Evolutionary conservation across 805 yeast species (phyloP).

Genomic region (Metschnikowia dekortorum): DNA sequence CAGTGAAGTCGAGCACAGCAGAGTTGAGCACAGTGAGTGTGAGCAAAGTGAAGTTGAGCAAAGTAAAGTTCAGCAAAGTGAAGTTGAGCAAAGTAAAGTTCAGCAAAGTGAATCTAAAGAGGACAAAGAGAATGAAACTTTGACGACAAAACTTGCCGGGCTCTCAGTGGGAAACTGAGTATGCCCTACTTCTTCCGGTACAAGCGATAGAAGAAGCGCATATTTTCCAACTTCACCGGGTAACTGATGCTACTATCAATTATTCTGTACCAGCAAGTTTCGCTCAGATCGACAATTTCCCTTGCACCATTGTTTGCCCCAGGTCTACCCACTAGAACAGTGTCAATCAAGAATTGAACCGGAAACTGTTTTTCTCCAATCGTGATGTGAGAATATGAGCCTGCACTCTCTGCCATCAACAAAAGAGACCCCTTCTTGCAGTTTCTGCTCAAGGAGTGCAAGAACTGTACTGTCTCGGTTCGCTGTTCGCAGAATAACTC

Average conservation of each 20-base stretch:
- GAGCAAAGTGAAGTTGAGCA: no score
- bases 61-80: no score
- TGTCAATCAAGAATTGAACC: constrained; percentile 74
- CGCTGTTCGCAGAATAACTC: constrained; percentile 73
- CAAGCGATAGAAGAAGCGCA: constrained; percentile 79
- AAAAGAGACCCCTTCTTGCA: constrained; percentile 58
- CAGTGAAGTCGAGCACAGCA: no score
- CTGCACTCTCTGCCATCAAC: constrained; percentile 82
- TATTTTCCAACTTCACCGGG: constrained; percentile 69
- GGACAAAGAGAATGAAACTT: not conserved
- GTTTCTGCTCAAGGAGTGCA: constrained; percentile 34
- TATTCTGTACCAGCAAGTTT: constrained; percentile 77
- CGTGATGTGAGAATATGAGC: constrained; percentile 77
- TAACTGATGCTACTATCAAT: constrained; percentile 49
- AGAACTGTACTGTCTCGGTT: constrained; percentile 47
- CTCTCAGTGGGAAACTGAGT: not conserved
- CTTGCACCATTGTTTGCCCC: constrained; percentile 48
- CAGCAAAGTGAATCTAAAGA: not conserved
- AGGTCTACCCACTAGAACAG: constrained; percentile 54
- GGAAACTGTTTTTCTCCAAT: constrained; percentile 79
- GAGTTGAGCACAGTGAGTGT: no score
- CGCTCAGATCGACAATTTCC: constrained; percentile 62
- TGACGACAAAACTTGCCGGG: not conserved
- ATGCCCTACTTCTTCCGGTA: constrained; percentile 48
- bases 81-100: no score